Evolutionary conservation across 164 flowering plant species (phyloP), one percentile per base, ranked within the genome.

Genomic region (Dillenia turbinata): DNA sequence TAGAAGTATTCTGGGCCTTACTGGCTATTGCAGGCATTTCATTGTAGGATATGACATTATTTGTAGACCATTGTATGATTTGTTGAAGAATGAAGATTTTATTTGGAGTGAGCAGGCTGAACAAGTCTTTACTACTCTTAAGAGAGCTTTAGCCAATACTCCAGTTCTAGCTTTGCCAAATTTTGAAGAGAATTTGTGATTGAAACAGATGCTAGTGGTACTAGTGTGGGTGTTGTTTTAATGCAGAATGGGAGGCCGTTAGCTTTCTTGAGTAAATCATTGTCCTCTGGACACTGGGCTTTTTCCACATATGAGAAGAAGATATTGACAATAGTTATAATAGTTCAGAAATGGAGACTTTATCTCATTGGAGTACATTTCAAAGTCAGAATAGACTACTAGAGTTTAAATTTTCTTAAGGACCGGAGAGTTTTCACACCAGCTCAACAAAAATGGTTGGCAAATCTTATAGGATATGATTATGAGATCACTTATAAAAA

Each of bases 81-180:
- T 59, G 49, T 33, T 59, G 33, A 62, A 49, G 50, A 68, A 56
- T 44, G 13, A 13, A 4, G 8, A 9, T 47, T 64, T 47, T 17
- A 11, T 2, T 12, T 64, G 60, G 67, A 45, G 5, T n/a, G 15
- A 14, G 10, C 11, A 8, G 2, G n/a, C 7, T 40, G 43, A 13
- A 1, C 2, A 12, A 11, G 16, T 47, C 12, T 67, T 67, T 54
- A 11, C 3, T 10, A 12, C 12, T 2, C 40, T 67, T 14, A 60
- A 67, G 49, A 6, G 12, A 9, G 60, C 54, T 1, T 12, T 67
- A 12, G 47, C 57, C 14, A 50, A n/a, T 5, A 11, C 70, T 4
- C 67, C 62, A 2, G 46, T 68, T 2, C 50, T 68, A 44, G 57
- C 50, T 14, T 10, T 68, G 15, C 54, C 67, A 7, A 43, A 62